A percentile compares a stretch with the other conserved stretches of the same genome.
These are phyloP conservation scores for Stentor roeselii DNA, from an alignment of 73 alveolate species.

Conservation along the genomic window DNA sequence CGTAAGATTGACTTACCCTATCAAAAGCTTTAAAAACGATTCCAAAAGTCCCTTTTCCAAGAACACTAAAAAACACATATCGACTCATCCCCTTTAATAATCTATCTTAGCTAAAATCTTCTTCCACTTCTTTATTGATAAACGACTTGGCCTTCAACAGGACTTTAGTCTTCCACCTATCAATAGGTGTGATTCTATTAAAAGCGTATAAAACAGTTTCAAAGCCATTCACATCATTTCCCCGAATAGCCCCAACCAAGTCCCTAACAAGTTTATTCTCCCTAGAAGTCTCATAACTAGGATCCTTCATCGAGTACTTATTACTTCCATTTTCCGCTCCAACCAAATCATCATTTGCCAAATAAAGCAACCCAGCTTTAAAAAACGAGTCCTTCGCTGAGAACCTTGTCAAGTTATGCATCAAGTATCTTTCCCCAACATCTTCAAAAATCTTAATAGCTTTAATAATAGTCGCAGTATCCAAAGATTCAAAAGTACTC, in stretches of 20 bases:
- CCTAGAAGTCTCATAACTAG: constrained; percentile 74
- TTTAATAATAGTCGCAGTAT: constrained; percentile 47
- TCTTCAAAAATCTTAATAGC: constrained; percentile 71
- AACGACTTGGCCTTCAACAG: constrained; percentile 28
- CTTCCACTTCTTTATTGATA: constrained; percentile 1
- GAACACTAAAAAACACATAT: neutral
- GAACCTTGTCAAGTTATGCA: constrained; percentile 58
- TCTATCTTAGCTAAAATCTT: constrained; percentile 11
- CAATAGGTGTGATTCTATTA: constrained; percentile 54
- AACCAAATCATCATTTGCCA: constrained; percentile 74
- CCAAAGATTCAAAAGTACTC: constrained; percentile 53
- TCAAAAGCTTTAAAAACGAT: constrained; percentile 13
- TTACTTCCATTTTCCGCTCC: constrained; percentile 65
- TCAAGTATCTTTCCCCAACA: constrained; percentile 64
- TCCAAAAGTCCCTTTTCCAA: constrained; percentile 22
- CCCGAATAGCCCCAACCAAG: constrained; percentile 39
- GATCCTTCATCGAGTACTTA: constrained; percentile 63
- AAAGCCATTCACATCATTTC: constrained; percentile 37
- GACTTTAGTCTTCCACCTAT: constrained; percentile 45
- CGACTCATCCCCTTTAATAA: no score
- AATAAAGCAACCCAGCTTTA: constrained; percentile 56
- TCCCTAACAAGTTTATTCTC: constrained; percentile 55
- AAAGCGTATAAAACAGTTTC: constrained; percentile 28
- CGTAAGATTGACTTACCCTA: neutral
- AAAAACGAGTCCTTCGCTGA: constrained; percentile 73